Percentiles rank a stretch among this genome's conserved stretches.
Evolutionary conservation across 2,329 filamentous ascomycete species (phyloP).

Genomic region (Phialophora chinensis): DNA sequence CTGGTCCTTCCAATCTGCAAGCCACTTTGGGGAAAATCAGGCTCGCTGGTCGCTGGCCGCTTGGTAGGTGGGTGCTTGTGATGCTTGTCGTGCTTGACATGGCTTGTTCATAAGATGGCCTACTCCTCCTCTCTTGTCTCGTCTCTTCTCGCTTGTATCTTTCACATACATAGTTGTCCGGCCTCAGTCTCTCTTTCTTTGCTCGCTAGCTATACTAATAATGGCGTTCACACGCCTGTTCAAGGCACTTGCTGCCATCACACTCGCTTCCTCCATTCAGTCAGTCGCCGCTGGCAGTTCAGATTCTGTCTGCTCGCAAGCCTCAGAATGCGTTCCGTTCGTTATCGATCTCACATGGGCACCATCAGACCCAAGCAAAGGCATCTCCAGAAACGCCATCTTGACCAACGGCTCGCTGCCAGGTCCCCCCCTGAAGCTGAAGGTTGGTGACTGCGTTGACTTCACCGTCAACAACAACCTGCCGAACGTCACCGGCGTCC

Average conservation of each 20-base stretch:
- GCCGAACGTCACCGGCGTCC: slow-evolving; percentile 68
- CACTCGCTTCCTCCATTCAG: slow-evolving; percentile 31
- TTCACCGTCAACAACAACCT: slow-evolving; percentile 73
- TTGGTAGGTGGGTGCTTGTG: slow-evolving; percentile 8
- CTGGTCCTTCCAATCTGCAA: slow-evolving; percentile 27
- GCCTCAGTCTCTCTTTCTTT: slow-evolving; percentile 27
- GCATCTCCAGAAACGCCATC: slow-evolving; percentile 61
- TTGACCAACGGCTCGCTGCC: slow-evolving; percentile 78
- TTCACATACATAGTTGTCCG: slow-evolving; percentile 14
- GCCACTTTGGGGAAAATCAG: slow-evolving; percentile 22
- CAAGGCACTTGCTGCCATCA: slow-evolving; percentile 31
- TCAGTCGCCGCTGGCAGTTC: slow-evolving; percentile 24
- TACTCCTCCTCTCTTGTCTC: slow-evolving; percentile 11
- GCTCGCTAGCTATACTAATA: slow-evolving; percentile 19
- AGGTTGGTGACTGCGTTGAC: slow-evolving; percentile 73
- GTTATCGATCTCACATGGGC: slow-evolving; percentile 46
- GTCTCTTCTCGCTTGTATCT: slow-evolving; percentile 5
- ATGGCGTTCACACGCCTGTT: slow-evolving; percentile 28
- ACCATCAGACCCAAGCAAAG: slow-evolving; percentile 48
- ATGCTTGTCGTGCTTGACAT: slow-evolving; percentile 21
- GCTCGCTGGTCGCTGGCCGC: not conserved
- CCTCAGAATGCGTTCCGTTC: slow-evolving; percentile 40
- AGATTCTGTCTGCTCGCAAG: slow-evolving; percentile 26
- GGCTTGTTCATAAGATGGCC: slow-evolving; percentile 22
- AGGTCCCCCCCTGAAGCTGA: slow-evolving; percentile 73